phyloP scores from a whole-genome alignment of 371 early-diverging fungal genomes.

The Funneliformis caledonium region DNA sequence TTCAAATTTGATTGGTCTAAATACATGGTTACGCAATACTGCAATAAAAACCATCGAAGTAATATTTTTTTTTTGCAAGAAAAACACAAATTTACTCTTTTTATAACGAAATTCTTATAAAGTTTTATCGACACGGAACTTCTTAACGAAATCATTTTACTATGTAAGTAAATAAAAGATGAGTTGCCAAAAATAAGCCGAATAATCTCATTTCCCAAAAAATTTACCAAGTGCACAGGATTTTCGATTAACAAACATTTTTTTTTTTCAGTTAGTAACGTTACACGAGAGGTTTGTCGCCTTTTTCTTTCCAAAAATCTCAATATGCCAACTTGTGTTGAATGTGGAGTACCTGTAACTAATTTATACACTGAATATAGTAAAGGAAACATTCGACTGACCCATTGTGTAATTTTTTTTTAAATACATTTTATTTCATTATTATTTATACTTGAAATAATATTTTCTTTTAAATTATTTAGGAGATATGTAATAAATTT shows the following conservation, averaged over 20 bases:
- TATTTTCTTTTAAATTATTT: conserved; percentile 12
- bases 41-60: background rate
- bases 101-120: too few species aligned
- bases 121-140: too few species aligned
- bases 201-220: too few species aligned
- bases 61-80: too few species aligned
- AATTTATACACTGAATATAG: conserved; percentile 88
- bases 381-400: conserved; percentile 86
- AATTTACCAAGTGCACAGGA: background rate
- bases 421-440: background rate
- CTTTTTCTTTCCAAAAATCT: background rate
- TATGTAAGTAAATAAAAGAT: too few species aligned
- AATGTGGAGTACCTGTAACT: conserved; percentile 80
- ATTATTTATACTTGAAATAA: background rate
- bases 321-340: conserved; percentile 77
- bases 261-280: background rate
- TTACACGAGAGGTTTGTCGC: too few species aligned
- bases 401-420: conserved; percentile 72
- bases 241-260: background rate
- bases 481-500: conserved; percentile 79
- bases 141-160: too few species aligned
- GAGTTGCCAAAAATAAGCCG: too few species aligned
- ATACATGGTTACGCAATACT: background rate
- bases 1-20: background rate
- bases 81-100: too few species aligned